Evolutionary conservation across 1,284 basidiomycete species (phyloP), one percentile per base, ranked within the genome.

Genomic region (Apiotrichum mycotoxinovorans): DNA sequence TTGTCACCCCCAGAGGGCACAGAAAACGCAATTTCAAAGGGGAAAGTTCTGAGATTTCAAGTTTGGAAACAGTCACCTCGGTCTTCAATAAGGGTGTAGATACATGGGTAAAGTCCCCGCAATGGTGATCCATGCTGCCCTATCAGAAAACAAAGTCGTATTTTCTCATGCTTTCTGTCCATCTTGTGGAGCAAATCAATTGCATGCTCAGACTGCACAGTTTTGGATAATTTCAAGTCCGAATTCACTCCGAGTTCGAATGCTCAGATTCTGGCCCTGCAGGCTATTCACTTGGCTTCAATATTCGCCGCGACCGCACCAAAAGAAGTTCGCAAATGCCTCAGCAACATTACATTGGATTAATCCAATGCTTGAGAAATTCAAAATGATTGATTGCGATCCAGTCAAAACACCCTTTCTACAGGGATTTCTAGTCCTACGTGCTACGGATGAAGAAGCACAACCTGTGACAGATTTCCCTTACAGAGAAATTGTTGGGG

Each of bases 111-210:
- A 20, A 30, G 18, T 45, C 26, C 43, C 14, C 30, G 11, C 23
- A 4, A 4, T 14, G 43, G 25, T 5, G 43, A 45, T 26, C 26
- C 43, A 10, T 45, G 43, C n/a, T 10, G 14, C 17, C 30, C 33
- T 22, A 33, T n/a, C 45, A 8, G 10, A 12, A 33, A 3, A 10
- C n/a, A n/a, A 17, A 12, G 4, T 20, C 25, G 26, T 9, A 34
- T 10, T 18, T 46, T n/a, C 30, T 46, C 15, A 1, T 64, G 23
- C 33, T 68, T 8, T 58, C 61, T 18, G 44, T 65, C 11, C 63
- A 65, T 50, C 64, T 67, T 25, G 67, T 66, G 41, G 67, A 69
- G 44, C 62, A 67, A n/a, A 50, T 55, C 67, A 17, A 66, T 70
- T n/a, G 60, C 63, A 7, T 58, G 57, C 41, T 61, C 58, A 47